Percentiles rank a stretch among this genome's conserved stretches.
These are phyloP conservation scores for Capronia epimyces DNA, from an alignment of 2,329 filamentous ascomycete species.

Conservation along the genomic window DNA sequence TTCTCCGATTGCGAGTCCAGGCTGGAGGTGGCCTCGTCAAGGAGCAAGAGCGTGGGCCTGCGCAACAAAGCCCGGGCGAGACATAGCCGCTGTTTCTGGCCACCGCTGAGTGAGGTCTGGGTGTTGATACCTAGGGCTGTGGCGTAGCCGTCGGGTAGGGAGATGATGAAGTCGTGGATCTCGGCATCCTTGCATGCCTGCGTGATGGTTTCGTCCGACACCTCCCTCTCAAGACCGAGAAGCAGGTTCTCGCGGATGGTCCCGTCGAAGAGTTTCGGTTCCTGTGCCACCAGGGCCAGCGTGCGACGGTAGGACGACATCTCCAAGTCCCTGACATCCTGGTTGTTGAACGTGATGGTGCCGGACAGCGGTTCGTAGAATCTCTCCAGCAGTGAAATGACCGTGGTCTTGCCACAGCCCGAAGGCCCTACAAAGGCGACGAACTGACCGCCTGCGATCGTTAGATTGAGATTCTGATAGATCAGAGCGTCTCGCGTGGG, in stretches of 20 bases:
- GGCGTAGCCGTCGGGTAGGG: slow-evolving; percentile 47
- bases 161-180: slow-evolving; percentile 50
- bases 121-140: slow-evolving; percentile 49
- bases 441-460: slow-evolving; percentile 39
- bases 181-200: slow-evolving; percentile 49
- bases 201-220: slow-evolving; percentile 40
- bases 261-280: slow-evolving; percentile 43
- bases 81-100: slow-evolving; percentile 53
- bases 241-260: slow-evolving; percentile 46
- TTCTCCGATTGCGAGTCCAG: slow-evolving; percentile 63
- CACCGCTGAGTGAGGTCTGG: slow-evolving; percentile 46
- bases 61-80: slow-evolving; percentile 53
- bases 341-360: slow-evolving; percentile 35
- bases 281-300: slow-evolving; percentile 39
- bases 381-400: slow-evolving; percentile 44
- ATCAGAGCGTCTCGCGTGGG: slow-evolving; percentile 32
- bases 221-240: slow-evolving; percentile 39
- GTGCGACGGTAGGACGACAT: slow-evolving; percentile 32
- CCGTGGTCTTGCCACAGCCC: slow-evolving; percentile 46
- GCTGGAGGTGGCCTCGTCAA: slow-evolving; percentile 56
- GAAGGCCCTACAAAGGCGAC: slow-evolving; percentile 46
- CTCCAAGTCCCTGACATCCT: slow-evolving; percentile 32
- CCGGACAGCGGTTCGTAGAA: slow-evolving; percentile 44
- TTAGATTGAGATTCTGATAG: slow-evolving; percentile 33
- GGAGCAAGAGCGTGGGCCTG: slow-evolving; percentile 48